Evolutionary conservation across 164 flowering plant species (phyloP).

Genomic region (Berberis vulgaris): DNA sequence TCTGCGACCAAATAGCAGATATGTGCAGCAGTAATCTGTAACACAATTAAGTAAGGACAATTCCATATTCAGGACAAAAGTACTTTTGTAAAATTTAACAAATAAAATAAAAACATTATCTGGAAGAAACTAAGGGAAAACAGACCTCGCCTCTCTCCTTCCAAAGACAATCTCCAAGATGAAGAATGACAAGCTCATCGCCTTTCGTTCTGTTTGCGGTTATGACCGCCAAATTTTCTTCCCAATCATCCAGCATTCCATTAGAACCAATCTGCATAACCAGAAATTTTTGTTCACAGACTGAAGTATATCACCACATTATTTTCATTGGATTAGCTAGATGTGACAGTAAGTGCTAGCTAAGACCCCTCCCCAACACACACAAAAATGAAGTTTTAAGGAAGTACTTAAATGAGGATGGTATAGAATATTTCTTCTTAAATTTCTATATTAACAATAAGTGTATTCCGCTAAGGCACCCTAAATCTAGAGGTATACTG

Average conservation of each 20-base stretch:
- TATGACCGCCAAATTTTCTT: slow-evolving; percentile 82
- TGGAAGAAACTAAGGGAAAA: not conserved
- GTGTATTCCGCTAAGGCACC: too few species aligned
- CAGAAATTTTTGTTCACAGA: too few species aligned
- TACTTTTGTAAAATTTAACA: not conserved
- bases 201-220: slow-evolving; percentile 80
- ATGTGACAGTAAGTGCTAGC: too few species aligned
- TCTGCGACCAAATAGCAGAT: slow-evolving; percentile 95
- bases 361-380: too few species aligned
- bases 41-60: slow-evolving; percentile 9
- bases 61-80: not conserved
- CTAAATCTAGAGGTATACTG: too few species aligned
- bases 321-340: too few species aligned
- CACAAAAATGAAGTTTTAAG: too few species aligned
- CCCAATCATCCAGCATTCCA: slow-evolving; percentile 79
- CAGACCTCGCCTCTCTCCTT: slow-evolving; percentile 78
- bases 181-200: slow-evolving; percentile 80
- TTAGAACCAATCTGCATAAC: slow-evolving; percentile 38
- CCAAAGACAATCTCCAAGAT: slow-evolving; percentile 90
- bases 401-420: too few species aligned
- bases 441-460: too few species aligned
- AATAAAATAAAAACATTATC: not conserved
- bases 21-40: slow-evolving; percentile 83
- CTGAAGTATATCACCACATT: too few species aligned
- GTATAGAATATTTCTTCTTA: too few species aligned